phyloP scores from a whole-genome alignment of 257 asterid genomes.

The Ilex asprella region DNA sequence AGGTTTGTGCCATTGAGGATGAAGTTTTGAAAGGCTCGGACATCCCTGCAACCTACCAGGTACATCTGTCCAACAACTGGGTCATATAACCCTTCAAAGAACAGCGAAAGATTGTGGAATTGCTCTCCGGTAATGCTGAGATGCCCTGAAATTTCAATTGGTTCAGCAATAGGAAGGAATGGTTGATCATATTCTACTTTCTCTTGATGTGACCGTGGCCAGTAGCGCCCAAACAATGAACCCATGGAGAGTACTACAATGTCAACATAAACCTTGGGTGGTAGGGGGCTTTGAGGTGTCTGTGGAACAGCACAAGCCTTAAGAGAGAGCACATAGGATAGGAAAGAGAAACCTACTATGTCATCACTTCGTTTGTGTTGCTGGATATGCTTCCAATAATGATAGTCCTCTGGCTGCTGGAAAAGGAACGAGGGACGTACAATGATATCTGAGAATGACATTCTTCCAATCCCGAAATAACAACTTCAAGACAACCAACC shows the following conservation, averaged over 20 bases:
- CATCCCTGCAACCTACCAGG: background rate
- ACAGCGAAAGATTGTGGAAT: background rate
- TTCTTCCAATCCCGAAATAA: slow-evolving; percentile 7
- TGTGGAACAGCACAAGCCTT: slow-evolving; percentile 13
- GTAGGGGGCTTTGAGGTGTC: background rate
- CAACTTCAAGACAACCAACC: slow-evolving; percentile 7
- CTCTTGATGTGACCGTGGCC: slow-evolving; percentile 1
- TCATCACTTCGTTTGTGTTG: background rate
- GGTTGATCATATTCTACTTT: background rate
- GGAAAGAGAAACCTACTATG: slow-evolving; percentile 7
- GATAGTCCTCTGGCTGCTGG: slow-evolving; percentile 12
- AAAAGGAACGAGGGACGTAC: slow-evolving; percentile 13
- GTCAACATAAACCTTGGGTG: slow-evolving; percentile 2
- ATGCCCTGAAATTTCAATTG: background rate
- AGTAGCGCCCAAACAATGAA: slow-evolving; percentile 13
- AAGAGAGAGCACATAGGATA: slow-evolving; percentile 12
- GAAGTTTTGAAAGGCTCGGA: background rate
- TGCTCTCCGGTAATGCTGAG: background rate
- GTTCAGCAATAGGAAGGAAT: slow-evolving; percentile 1
- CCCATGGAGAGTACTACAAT: slow-evolving; percentile 13
- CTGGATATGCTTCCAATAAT: background rate
- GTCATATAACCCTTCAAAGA: background rate
- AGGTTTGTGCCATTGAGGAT: background rate
- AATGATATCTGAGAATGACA: slow-evolving; percentile 13
- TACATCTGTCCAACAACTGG: background rate